Base-by-base conservation (phyloP, 2,329 filamentous ascomycete species). In the Fusarium mangiferae region DNA sequence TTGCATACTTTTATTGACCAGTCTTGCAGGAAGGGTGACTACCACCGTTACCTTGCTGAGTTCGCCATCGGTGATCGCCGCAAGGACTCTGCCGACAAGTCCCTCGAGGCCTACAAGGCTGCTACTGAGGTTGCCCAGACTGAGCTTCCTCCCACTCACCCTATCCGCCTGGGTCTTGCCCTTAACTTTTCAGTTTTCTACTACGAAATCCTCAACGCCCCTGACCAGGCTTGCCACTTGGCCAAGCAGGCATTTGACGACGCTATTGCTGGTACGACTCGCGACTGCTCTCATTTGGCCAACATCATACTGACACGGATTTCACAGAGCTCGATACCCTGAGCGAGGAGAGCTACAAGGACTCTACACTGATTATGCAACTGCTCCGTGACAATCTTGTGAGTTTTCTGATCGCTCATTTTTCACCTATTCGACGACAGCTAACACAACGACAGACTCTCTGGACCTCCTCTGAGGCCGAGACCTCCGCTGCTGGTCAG, bases 141-240 rank as follows among this genome's bases (percentile, higher is more conserved):
- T 77, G 96, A 98, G 87, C 92, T 98, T 80, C 96, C 96, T 74
- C 96, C 96, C 74, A 98, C 96, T 72, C 96, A 98, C 90, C 96
- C 96, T 80, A 98, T 98, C 88, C 95, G 96, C 82, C 94, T 98
- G 77, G 96, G 96, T 85, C 93, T 98, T 81, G 96, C 96, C 78
- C 92, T 98, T 80, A 98, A 98, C 93, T 98, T 98, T 91, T 98
- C 95, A 75, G 96, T 98, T 81, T 98, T 98, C 90, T 98, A 98
- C 92, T 99, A 99, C 86, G 96, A 99, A 91, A 99, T 98, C 84
- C 90, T 98, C 82, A 99, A 98, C 90, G 95, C 96, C 48, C 96
- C 96, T 75, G 96, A 98, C 85, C 96, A 97, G 83, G 96, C 96
- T 82, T 98, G 96, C 91, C 96, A 98, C 84, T 92, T 98, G 78